phyloP scores from a whole-genome alignment of 768 basidiomycete species.

The Bullera alba region DNA sequence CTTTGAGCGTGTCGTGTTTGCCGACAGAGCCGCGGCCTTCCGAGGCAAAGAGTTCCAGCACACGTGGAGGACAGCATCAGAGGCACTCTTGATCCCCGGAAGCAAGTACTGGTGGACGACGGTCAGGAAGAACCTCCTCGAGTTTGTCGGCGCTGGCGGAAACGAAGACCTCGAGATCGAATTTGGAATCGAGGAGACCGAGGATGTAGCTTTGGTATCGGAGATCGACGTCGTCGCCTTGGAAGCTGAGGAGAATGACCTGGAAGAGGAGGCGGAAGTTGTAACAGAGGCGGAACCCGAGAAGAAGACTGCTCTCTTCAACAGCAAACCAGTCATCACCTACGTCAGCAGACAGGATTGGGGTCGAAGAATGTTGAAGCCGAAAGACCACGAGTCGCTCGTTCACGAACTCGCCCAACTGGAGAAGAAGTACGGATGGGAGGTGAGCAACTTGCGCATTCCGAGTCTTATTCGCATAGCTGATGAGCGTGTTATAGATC shows the following conservation, averaged over 20 bases:
- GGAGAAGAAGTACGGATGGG: constrained; percentile 65
- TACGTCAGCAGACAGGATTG: constrained; percentile 85
- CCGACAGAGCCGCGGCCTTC: constrained; percentile 81
- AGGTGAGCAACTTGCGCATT: constrained; percentile 46
- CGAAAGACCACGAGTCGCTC: constrained; percentile 68
- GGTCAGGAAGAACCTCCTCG: constrained; percentile 61
- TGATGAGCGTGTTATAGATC: constrained; percentile 47
- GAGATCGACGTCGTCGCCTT: constrained; percentile 29
- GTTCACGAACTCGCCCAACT: constrained; percentile 67
- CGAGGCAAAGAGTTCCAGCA: constrained; percentile 58
- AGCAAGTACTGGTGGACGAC: constrained; percentile 79
- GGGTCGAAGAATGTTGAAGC: constrained; percentile 73
- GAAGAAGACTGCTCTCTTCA: constrained; percentile 44
- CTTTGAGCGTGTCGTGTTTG: constrained; percentile 78
- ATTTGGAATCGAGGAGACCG: constrained; percentile 18
- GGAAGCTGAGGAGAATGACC: constrained; percentile 32
- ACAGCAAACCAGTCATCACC: constrained; percentile 71
- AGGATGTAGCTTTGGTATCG: neutral
- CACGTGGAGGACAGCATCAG: constrained; percentile 69
- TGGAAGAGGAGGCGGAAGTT: constrained; percentile 41
- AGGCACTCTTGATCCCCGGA: constrained; percentile 67
- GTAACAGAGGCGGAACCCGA: constrained; percentile 16
- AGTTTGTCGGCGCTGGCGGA: constrained; percentile 57
- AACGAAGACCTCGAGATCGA: constrained; percentile 11
- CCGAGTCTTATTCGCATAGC: neutral